phyloP scores from a whole-genome alignment of 2,329 filamentous ascomycete genomes.

The Volutella citrinella region DNA sequence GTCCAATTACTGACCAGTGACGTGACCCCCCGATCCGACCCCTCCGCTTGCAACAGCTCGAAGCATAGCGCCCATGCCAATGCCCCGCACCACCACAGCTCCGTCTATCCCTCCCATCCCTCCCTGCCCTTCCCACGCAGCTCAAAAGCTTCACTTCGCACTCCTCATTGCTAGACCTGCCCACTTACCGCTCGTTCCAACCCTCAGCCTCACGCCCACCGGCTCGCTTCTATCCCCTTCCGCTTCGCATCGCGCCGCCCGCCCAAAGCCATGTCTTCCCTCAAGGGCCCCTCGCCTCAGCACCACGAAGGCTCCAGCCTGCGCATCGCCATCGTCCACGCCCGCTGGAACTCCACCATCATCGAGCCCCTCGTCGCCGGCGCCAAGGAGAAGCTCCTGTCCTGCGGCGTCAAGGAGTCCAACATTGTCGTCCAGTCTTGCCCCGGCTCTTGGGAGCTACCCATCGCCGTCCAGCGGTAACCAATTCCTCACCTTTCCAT shows the following conservation, averaged over 20 bases:
- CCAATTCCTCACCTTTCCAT: constrained; percentile 25
- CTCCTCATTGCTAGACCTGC: neutral
- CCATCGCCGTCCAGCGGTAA: constrained; percentile 83
- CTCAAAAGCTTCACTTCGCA: too few species aligned
- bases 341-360: constrained; percentile 88
- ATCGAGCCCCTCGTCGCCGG: constrained; percentile 83
- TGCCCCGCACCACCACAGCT: too few species aligned
- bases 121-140: too few species aligned
- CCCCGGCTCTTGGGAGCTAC: constrained; percentile 91
- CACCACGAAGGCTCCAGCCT: constrained; percentile 67
- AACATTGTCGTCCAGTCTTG: constrained; percentile 90
- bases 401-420: constrained; percentile 76
- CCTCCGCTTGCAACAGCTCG: too few species aligned
- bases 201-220: neutral
- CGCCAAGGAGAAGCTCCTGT: constrained; percentile 72
- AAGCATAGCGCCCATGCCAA: too few species aligned
- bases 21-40: too few species aligned
- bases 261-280: constrained; percentile 37
- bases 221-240: neutral
- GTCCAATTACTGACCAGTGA: too few species aligned
- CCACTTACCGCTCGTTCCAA: neutral
- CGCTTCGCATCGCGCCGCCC: too few species aligned
- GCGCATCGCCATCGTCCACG: constrained; percentile 92
- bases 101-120: too few species aligned
- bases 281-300: constrained; percentile 56